Percentiles rank a stretch among this genome's conserved stretches.
Conservation (phyloP, 108 stramenopile genomes). For the Skeletonema costatum region DNA sequence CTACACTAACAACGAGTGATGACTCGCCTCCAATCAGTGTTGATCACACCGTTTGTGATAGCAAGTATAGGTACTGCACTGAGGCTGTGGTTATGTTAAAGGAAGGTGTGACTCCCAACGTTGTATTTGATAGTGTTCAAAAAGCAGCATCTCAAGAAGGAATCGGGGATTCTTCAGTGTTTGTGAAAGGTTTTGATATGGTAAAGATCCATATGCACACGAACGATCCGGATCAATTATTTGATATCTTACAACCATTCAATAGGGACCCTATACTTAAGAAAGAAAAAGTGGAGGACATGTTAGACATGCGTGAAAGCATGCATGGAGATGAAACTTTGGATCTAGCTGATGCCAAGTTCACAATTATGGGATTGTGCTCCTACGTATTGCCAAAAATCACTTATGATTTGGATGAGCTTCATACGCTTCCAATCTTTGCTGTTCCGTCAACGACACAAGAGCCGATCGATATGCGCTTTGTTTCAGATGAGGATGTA, state of each 20-base stretch:
- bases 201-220: slow-evolving; percentile 47
- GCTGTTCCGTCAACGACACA: slow-evolving; percentile 6
- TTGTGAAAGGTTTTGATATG: slow-evolving; percentile 31
- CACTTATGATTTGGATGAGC: not conserved
- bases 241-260: slow-evolving; percentile 22
- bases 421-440: slow-evolving; percentile 26
- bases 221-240: slow-evolving; percentile 23
- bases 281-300: slow-evolving; percentile 48
- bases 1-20: not conserved
- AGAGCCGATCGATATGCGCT: slow-evolving; percentile 13
- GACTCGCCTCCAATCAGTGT: not conserved
- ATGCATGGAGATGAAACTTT: slow-evolving; percentile 14
- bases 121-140: slow-evolving; percentile 15
- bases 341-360: slow-evolving; percentile 25
- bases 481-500: slow-evolving; percentile 19
- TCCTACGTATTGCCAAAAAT: slow-evolving; percentile 1
- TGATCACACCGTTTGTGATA: slow-evolving; percentile 34
- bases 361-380: slow-evolving; percentile 33
- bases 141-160: not conserved
- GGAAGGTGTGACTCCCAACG: slow-evolving; percentile 22
- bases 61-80: slow-evolving; percentile 37
- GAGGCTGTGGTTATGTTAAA: slow-evolving; percentile 38
- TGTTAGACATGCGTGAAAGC: slow-evolving; percentile 23
- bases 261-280: slow-evolving; percentile 22
- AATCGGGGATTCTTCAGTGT: slow-evolving; percentile 32